Conservation (phyloP, 2,329 filamentous ascomycete genomes). For the Claviceps cyperi region DNA sequence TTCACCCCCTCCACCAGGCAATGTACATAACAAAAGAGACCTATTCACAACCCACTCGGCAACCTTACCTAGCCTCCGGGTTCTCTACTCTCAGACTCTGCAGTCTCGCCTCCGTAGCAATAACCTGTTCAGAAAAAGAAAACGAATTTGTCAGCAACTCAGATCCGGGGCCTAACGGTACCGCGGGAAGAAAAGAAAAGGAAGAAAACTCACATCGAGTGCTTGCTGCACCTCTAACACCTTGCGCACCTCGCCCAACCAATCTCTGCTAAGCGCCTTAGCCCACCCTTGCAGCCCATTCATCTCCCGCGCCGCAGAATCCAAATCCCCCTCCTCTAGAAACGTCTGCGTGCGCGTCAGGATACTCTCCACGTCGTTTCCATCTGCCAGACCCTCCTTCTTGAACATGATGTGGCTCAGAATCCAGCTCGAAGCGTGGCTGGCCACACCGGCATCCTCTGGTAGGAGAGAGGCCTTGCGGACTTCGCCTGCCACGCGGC, state of each 20-base stretch:
- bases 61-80: not conserved
- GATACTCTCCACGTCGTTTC: constrained; percentile 86
- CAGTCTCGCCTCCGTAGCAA: constrained; percentile 77
- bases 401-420: constrained; percentile 93
- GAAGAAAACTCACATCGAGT: constrained; percentile 58
- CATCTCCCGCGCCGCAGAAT: constrained; percentile 87
- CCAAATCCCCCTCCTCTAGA: constrained; percentile 84
- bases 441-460: constrained; percentile 85
- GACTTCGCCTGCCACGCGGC: constrained; percentile 80
- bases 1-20: constrained; percentile 13
- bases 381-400: constrained; percentile 72
- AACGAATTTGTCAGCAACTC: not conserved
- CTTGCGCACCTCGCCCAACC: constrained; percentile 79
- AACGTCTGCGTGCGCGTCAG: constrained; percentile 78
- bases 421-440: constrained; percentile 78
- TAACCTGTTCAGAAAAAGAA: constrained; percentile 44
- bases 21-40: constrained; percentile 23
- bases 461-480: constrained; percentile 87
- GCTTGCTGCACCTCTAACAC: constrained; percentile 93
- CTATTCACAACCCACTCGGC: constrained; percentile 23
- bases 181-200: no score
- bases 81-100: constrained; percentile 69
- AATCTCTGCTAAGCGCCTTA: constrained; percentile 86
- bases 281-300: constrained; percentile 88
- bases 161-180: no score